Conservation (phyloP, 179 eudicot species). For the Silene noctiflora region DNA sequence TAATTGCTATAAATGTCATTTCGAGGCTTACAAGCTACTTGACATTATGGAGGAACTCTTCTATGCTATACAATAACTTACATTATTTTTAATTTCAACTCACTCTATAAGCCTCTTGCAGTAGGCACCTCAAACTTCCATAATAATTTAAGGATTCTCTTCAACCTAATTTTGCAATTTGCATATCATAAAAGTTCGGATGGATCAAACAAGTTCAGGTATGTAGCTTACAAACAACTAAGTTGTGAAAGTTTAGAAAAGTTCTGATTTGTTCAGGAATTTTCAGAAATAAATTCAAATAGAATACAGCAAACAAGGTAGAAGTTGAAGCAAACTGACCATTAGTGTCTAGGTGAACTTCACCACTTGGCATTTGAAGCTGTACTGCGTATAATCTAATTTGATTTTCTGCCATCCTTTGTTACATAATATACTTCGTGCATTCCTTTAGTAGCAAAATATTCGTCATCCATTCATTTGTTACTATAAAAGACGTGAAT, state of each 20-base stretch:
- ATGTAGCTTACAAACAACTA: not conserved
- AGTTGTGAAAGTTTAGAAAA: no score
- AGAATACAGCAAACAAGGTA: no score
- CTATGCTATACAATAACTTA: not conserved
- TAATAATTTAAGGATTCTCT: not conserved
- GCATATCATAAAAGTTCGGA: not conserved
- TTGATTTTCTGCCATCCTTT: not conserved
- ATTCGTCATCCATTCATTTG: no score
- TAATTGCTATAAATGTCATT: not conserved
- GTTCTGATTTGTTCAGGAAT: not conserved
- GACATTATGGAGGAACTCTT: not conserved
- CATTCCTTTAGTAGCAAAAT: no score
- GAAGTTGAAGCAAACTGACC: no score
- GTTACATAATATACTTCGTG: no score
- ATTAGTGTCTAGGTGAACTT: not conserved
- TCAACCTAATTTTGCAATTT: not conserved
- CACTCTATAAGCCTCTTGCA: not conserved
- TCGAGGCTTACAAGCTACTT: not conserved
- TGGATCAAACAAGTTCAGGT: not conserved
- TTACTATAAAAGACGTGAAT: no score
- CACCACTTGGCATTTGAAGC: not conserved
- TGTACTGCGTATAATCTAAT: not conserved
- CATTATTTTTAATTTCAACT: no score
- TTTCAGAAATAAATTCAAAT: not conserved
- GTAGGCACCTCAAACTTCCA: not conserved